These are phyloP conservation scores for Penium margaritaceum DNA, from an alignment of 139 green algal genomes.

Conservation along the genomic window DNA sequence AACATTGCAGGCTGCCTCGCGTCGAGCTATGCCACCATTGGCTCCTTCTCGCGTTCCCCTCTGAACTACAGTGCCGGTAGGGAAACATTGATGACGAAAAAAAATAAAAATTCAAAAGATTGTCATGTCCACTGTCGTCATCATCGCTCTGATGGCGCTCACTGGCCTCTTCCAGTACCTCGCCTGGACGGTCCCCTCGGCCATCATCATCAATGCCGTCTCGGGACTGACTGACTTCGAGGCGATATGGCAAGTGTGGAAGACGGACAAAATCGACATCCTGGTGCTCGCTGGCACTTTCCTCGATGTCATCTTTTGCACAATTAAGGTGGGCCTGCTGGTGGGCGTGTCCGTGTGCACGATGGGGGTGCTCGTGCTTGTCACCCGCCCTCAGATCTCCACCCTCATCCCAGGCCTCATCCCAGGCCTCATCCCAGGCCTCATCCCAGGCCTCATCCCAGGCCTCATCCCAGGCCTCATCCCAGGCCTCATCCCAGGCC, in stretches of 20 bases:
- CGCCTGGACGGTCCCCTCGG: conserved; percentile 7
- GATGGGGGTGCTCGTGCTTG: conserved; percentile 12
- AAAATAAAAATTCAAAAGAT: too few relatives aligned
- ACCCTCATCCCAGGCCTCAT: conserved; percentile 68
- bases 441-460: too few relatives aligned
- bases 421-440: too few relatives aligned
- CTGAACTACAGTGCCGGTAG: conserved; percentile 23
- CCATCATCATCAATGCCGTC: conserved; percentile 40
- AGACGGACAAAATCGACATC: conserved; percentile 40
- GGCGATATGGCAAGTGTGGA: conserved; percentile 32
- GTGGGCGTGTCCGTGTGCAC: conserved; percentile 10
- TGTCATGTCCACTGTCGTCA: conserved; percentile 17
- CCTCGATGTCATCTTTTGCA: conserved; percentile 32
- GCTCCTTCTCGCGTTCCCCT: conserved; percentile 37
- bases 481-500: too few relatives aligned
- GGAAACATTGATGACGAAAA: conserved; percentile 24
- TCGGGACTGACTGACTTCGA: conserved; percentile 8
- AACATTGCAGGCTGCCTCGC: conserved; percentile 27
- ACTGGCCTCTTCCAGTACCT: conserved; percentile 32
- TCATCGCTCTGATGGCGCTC: conserved; percentile 31
- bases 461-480: too few relatives aligned
- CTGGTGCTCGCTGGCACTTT: conserved; percentile 22
- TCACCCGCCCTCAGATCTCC: conserved; percentile 63
- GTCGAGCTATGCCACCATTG: conserved; percentile 25
- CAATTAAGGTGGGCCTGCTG: conserved; percentile 28